Base-by-base conservation (phyloP, 768 basidiomycete genomes). In the Tulasnella sp. region DNA sequence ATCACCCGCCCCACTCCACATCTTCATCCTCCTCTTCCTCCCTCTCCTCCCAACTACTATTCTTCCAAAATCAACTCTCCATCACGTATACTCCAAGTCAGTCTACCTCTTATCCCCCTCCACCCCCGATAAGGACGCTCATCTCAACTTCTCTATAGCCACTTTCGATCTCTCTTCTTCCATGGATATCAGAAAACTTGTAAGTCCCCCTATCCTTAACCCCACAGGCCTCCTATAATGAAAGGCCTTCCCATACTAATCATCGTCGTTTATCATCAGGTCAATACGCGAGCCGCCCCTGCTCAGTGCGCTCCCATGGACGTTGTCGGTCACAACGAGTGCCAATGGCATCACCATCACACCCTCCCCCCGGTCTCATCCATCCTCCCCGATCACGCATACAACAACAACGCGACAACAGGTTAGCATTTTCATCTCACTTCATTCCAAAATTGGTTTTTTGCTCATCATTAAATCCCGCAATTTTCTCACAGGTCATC, bases 161-260 rank as follows among this genome's bases (percentile, higher is more conserved):
- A 38, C 34, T 38, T 38, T 38, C 34, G 34, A 38, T 38, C 34
- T 38, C n/a, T n/a, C n/a, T n/a, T n/a, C n/a, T 38, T 38, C 47
- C 24, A 59, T 59, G 58, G 58, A 59, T 19, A 59, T 59, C 29
- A 30, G 50, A 24, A 59, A 59, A 59, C n/a, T 59, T 9, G 58
- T 59, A 23, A 15, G 58, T 58, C 4, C 2, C 9, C 42, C 10
- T 17, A 11, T 23, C 43, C n/a, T 48, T 45, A 50, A 11, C 10
- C 48, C 10, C 10, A 11, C 11, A 10, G 24, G 21, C 13, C 24
- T 34, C 5, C 24, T 27, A 41, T 15, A 19, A 1, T 38, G 29
- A 4, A 26, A 26, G 53, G 29, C 29, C 27, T 21, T 42, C 11
- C 29, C 23, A 21, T 11, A 11, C 23, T 56, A 7, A n/a, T 19